phyloP scores from a whole-genome alignment of 2,329 filamentous ascomycete species.

The Ilyonectria mors-panacis region DNA sequence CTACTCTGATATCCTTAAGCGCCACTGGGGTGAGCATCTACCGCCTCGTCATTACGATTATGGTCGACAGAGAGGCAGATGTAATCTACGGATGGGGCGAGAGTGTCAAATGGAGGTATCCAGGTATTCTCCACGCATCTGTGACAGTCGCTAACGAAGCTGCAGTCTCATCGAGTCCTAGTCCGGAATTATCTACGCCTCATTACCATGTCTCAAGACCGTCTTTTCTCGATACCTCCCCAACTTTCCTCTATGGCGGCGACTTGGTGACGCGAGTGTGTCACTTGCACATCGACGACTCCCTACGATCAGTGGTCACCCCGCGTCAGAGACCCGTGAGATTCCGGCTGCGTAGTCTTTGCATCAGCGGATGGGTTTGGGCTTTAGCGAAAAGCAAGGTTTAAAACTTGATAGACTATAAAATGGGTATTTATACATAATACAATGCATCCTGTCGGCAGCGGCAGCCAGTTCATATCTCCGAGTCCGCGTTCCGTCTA shows the following conservation, averaged over 20 bases:
- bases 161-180: slow-evolving; percentile 29
- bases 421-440: too few relatives aligned
- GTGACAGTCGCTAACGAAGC: background rate
- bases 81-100: slow-evolving; percentile 2
- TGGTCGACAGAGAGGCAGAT: background rate
- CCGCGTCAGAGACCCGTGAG: background rate
- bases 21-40: slow-evolving; percentile 26
- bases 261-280: background rate
- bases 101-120: slow-evolving; percentile 22
- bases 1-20: background rate
- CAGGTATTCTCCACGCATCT: background rate
- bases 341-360: background rate
- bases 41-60: slow-evolving; percentile 1
- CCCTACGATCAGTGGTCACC: background rate
- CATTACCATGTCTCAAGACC: slow-evolving; percentile 27
- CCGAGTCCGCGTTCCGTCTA: background rate
- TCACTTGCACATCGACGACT: background rate
- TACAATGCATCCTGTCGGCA: too few relatives aligned
- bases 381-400: too few relatives aligned
- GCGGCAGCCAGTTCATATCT: background rate
- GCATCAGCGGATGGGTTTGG: too few relatives aligned
- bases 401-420: too few relatives aligned
- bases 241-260: background rate
- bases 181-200: slow-evolving; percentile 31
- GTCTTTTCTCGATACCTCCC: slow-evolving; percentile 13